Evolutionary conservation across 73 alveolate species (phyloP).

Genomic region (Stentor coeruleus): DNA sequence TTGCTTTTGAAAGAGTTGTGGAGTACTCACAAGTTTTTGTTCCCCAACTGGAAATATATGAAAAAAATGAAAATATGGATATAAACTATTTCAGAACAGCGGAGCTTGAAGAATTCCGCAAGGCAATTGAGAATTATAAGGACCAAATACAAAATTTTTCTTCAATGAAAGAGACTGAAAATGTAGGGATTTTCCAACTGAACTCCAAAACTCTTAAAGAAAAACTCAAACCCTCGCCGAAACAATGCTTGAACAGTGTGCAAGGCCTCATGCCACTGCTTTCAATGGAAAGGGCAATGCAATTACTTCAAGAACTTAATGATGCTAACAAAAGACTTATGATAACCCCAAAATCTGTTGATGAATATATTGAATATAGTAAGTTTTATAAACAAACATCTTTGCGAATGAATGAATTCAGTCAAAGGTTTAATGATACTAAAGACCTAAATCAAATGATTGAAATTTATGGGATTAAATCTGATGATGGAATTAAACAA

Average conservation of each 20-base stretch:
- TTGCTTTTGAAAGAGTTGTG: conserved; percentile 34
- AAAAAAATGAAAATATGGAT: conserved; percentile 45
- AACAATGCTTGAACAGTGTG: conserved; percentile 34
- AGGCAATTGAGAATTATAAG: conserved; percentile 28
- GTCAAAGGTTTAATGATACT: conserved; percentile 40
- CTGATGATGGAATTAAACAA: conserved; percentile 44
- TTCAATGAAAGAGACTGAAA: conserved; percentile 28
- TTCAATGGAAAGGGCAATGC: conserved; percentile 32
- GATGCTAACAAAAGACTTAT: conserved; percentile 39
- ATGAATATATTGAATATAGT: conserved; percentile 49
- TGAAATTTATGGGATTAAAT: conserved; percentile 47
- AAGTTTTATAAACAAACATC: conserved; percentile 33
- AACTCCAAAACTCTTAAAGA: conserved; percentile 43
- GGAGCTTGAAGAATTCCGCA: conserved; percentile 52
- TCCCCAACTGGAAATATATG: conserved; percentile 38
- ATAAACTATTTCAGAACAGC: conserved; percentile 36
- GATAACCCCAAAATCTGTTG: conserved; percentile 44
- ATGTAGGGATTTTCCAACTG: conserved; percentile 47
- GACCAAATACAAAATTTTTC: conserved; percentile 35
- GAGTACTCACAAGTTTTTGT: conserved; percentile 32
- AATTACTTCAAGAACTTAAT: conserved; percentile 38
- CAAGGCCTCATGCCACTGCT: conserved; percentile 47
- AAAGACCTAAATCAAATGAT: conserved; percentile 48
- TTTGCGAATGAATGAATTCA: conserved; percentile 31
- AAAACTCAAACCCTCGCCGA: conserved; percentile 45